These are phyloP conservation scores for Lasiodiplodia sp. DNA, from an alignment of 2,329 filamentous ascomycete genomes.

Conservation along the genomic window DNA sequence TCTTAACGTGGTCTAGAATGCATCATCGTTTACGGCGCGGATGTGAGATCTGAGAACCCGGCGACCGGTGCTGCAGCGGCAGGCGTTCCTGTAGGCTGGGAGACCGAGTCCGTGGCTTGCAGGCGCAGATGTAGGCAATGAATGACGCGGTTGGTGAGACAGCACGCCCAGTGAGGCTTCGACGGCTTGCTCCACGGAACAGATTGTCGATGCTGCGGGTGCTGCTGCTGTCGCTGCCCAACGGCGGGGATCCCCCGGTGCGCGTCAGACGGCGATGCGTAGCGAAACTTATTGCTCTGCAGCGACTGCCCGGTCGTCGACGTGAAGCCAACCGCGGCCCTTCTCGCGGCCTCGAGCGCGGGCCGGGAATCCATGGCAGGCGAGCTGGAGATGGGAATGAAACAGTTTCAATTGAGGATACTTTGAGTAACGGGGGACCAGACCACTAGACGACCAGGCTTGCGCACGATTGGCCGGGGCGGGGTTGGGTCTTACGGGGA, in stretches of 20 bases:
- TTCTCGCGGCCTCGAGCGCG: conserved; percentile 6
- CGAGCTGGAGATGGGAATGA: conserved; percentile 27
- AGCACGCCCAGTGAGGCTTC: conserved; percentile 10
- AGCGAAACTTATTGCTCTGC: conserved; percentile 4
- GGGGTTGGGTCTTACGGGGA: conserved; percentile 18
- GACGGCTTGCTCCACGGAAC: conserved; percentile 14
- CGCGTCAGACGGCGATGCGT: neutral
- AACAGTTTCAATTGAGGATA: conserved; percentile 32
- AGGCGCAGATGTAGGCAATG: conserved; percentile 21
- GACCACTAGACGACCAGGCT: conserved; percentile 19
- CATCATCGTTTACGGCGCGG: conserved; percentile 27
- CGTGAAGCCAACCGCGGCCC: neutral
- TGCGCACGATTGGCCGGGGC: conserved; percentile 18
- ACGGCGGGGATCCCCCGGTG: neutral
- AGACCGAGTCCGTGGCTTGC: conserved; percentile 11
- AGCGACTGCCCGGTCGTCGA: neutral
- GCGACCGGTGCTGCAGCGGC: conserved; percentile 28
- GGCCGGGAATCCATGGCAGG: conserved; percentile 23
- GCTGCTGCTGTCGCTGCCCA: neutral
- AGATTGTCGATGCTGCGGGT: conserved; percentile 4
- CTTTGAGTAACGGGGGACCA: conserved; percentile 27
- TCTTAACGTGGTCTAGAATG: conserved; percentile 29
- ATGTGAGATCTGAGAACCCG: conserved; percentile 29
- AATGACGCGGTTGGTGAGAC: conserved; percentile 20
- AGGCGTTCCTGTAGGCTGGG: conserved; percentile 27